Percentiles rank a stretch among this genome's conserved stretches.
Conservation (phyloP, 2,329 filamentous ascomycete species). For the Verticillium albo-atrum region DNA sequence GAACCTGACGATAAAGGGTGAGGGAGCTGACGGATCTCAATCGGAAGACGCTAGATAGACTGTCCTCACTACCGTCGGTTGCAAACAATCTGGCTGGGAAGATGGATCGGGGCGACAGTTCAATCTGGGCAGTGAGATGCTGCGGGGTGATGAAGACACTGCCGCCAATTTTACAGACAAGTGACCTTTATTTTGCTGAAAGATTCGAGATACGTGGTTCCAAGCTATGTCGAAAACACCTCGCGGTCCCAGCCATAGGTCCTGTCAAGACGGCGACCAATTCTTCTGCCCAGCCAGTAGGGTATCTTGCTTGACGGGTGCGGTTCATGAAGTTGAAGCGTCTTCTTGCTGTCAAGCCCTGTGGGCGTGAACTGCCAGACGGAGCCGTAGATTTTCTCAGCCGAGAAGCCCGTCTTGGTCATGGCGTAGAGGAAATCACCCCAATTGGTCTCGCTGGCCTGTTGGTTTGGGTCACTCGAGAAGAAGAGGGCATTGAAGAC, state of each 20-base stretch:
- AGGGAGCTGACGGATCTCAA: no score
- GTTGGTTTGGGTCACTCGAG: constrained; percentile 4
- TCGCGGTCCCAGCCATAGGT: constrained; percentile 44
- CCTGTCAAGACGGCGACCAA: constrained; percentile 42
- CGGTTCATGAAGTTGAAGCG: constrained; percentile 59
- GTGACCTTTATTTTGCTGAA: no score
- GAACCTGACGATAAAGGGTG: no score
- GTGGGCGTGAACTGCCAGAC: constrained; percentile 53
- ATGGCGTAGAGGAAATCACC: constrained; percentile 50
- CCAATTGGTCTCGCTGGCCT: constrained; percentile 45
- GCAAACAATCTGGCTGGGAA: no score
- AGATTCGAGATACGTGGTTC: no score
- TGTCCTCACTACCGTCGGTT: no score
- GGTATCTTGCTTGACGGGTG: constrained; percentile 50
- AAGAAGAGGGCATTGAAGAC: constrained; percentile 37
- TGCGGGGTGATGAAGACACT: no score
- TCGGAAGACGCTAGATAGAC: no score
- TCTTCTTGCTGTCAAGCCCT: constrained; percentile 32
- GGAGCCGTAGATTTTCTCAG: constrained; percentile 55
- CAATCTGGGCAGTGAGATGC: no score
- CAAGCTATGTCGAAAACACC: neutral
- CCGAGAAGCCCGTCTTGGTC: constrained; percentile 41
- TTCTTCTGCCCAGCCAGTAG: constrained; percentile 36
- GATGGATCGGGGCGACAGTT: no score
- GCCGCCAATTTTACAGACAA: no score